Conservation (phyloP, 768 basidiomycete genomes). For the Lactarius pseudohatsudake region DNA sequence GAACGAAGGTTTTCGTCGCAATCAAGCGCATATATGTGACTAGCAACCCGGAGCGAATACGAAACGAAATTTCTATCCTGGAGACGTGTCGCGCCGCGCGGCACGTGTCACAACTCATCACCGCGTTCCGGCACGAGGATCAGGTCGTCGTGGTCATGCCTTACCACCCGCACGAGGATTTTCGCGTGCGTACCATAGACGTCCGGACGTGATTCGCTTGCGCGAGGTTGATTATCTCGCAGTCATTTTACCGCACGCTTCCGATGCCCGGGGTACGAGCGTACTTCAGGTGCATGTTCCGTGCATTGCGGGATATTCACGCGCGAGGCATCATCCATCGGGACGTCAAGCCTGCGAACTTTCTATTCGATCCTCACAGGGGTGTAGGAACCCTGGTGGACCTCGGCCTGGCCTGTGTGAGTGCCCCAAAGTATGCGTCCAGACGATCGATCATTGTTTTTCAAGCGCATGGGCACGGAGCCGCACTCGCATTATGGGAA, state of each 20-base stretch:
- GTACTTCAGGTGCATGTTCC: slow-evolving; percentile 90
- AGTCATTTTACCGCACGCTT: slow-evolving; percentile 79
- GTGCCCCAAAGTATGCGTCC: slow-evolving; percentile 30
- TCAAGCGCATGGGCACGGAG: slow-evolving; percentile 50
- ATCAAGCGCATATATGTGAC: slow-evolving; percentile 98
- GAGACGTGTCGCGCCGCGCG: slow-evolving; percentile 81
- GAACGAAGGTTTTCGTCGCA: slow-evolving; percentile 75
- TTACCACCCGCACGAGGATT: slow-evolving; percentile 89
- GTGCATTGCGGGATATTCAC: slow-evolving; percentile 87
- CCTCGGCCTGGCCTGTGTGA: slow-evolving; percentile 92
- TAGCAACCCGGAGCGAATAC: slow-evolving; percentile 87
- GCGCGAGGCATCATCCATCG: slow-evolving; percentile 87
- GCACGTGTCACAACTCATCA: slow-evolving; percentile 90
- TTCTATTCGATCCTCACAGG: slow-evolving; percentile 84
- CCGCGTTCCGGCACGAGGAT: slow-evolving; percentile 87
- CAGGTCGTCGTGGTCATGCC: slow-evolving; percentile 96
- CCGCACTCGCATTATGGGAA: slow-evolving; percentile 45
- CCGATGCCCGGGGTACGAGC: slow-evolving; percentile 75
- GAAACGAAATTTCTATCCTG: slow-evolving; percentile 91
- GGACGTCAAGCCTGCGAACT: slow-evolving; percentile 98
- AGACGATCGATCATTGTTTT: not conserved
- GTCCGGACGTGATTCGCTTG: not conserved
- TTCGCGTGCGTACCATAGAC: slow-evolving; percentile 64
- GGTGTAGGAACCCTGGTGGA: slow-evolving; percentile 88
- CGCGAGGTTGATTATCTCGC: slow-evolving; percentile 29